These are phyloP conservation scores for Hygrophoropsis aurantiaca DNA, from an alignment of 768 basidiomycete species.

Conservation along the genomic window DNA sequence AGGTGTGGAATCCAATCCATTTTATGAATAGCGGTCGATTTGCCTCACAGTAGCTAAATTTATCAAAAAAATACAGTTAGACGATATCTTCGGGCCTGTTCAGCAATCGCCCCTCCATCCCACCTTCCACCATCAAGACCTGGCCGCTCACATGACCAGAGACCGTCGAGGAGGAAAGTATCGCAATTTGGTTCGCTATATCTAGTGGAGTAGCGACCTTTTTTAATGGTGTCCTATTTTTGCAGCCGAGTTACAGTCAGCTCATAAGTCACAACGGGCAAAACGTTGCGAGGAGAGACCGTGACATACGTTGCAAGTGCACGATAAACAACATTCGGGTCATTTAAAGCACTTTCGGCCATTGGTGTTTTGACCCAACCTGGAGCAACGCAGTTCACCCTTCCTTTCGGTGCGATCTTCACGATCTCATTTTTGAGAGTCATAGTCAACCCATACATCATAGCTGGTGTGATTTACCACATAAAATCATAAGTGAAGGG, in stretches of 20 bases:
- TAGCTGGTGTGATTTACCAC: slow-evolving; percentile 35
- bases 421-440: slow-evolving; percentile 82
- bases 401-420: slow-evolving; percentile 63
- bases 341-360: slow-evolving; percentile 55
- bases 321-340: slow-evolving; percentile 52
- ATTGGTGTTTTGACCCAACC: slow-evolving; percentile 69
- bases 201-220: slow-evolving; percentile 65
- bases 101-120: slow-evolving; percentile 72
- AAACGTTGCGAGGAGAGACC: too few species aligned
- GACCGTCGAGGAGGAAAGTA: slow-evolving; percentile 57
- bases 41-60: slow-evolving; percentile 11
- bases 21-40: too few species aligned
- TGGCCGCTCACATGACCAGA: slow-evolving; percentile 75
- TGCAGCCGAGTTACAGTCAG: neutral
- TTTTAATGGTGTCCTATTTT: slow-evolving; percentile 61
- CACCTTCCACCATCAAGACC: slow-evolving; percentile 69
- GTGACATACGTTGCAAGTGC: slow-evolving; percentile 65
- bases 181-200: slow-evolving; percentile 61
- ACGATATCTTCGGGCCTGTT: slow-evolving; percentile 40
- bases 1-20: too few species aligned
- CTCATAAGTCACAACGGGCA: too few species aligned
- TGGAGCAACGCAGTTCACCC: slow-evolving; percentile 72
- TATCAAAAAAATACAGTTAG: neutral
- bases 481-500: neutral
- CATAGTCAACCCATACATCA: slow-evolving; percentile 72